A percentile compares a stretch with the other conserved stretches of the same genome.
These are phyloP conservation scores for Clarireedia homoeocarpa DNA, from an alignment of 2,329 filamentous ascomycete species.

Conservation along the genomic window DNA sequence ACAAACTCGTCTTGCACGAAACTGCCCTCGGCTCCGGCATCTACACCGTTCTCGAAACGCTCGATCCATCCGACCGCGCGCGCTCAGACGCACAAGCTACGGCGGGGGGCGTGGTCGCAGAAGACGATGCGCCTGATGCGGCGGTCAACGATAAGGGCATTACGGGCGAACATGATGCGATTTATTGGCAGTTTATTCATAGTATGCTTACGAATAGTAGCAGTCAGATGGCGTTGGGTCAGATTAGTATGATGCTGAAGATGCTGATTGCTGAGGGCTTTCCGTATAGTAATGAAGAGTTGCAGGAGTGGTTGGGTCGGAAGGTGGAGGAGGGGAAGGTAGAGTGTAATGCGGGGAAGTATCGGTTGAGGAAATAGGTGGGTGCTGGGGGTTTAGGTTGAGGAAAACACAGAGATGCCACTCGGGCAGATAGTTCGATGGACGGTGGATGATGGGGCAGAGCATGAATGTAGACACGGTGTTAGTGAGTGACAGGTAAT, in stretches of 20 bases:
- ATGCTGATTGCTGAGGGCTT: conserved; percentile 86
- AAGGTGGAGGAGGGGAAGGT: conserved; percentile 69
- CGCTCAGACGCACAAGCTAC: conserved; percentile 25
- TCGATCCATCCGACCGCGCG: conserved; percentile 36
- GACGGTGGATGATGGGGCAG: no score
- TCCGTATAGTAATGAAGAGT: conserved; percentile 80
- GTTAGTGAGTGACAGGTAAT: no score
- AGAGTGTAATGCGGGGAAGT: conserved; percentile 63
- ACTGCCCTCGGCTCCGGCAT: conserved; percentile 37
- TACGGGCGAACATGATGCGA: conserved; percentile 55
- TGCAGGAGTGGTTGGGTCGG: conserved; percentile 69
- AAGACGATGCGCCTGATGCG: conserved; percentile 21
- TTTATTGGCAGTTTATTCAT: conserved; percentile 89
- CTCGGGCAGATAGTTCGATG: no score
- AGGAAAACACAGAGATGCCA: no score
- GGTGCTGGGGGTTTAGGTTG: neutral
- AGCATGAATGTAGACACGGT: no score
- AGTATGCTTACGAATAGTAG: conserved; percentile 93
- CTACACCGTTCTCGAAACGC: conserved; percentile 61
- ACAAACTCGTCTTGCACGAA: conserved; percentile 57
- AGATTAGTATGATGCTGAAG: conserved; percentile 92
- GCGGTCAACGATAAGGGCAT: conserved; percentile 42
- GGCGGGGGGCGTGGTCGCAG: conserved; percentile 14
- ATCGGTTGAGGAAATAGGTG: conserved; percentile 53
- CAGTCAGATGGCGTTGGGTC: conserved; percentile 65